Percentiles rank a stretch among this genome's conserved stretches.
Evolutionary conservation across 768 basidiomycete species (phyloP).

Genomic region (Tulasnella sp.): DNA sequence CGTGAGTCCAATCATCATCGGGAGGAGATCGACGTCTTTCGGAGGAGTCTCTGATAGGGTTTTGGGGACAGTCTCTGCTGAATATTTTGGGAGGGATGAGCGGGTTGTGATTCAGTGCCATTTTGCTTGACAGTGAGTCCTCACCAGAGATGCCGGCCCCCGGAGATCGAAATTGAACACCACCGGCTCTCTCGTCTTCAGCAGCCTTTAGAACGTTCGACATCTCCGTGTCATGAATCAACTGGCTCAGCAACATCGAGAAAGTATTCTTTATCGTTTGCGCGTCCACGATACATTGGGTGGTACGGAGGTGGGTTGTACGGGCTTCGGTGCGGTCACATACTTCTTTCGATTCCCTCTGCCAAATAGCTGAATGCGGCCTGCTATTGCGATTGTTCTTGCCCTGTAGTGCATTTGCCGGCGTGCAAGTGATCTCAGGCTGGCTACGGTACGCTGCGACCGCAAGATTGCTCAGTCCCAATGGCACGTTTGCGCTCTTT

Average conservation of each 20-base stretch:
- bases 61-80: constrained; percentile 30
- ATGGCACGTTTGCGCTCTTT: constrained; percentile 50
- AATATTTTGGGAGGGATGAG: constrained; percentile 54
- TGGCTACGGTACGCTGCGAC: constrained; percentile 76
- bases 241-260: constrained; percentile 69
- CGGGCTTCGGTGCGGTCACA: constrained; percentile 44
- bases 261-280: constrained; percentile 50
- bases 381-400: no score
- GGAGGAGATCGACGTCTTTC: not conserved
- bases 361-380: no score
- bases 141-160: not conserved
- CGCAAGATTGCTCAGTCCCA: constrained; percentile 36
- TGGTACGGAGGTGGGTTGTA: constrained; percentile 51
- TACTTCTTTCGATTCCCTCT: no score
- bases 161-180: not conserved
- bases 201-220: constrained; percentile 31
- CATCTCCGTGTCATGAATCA: constrained; percentile 56
- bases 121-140: constrained; percentile 49
- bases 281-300: constrained; percentile 44
- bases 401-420: constrained; percentile 51
- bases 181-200: not conserved
- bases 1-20: no score
- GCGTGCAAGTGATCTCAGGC: constrained; percentile 43
- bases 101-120: constrained; percentile 79
- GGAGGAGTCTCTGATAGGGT: no score